Base-by-base conservation (phyloP, 1,284 basidiomycete genomes). In the Boletus sp. region DNA sequence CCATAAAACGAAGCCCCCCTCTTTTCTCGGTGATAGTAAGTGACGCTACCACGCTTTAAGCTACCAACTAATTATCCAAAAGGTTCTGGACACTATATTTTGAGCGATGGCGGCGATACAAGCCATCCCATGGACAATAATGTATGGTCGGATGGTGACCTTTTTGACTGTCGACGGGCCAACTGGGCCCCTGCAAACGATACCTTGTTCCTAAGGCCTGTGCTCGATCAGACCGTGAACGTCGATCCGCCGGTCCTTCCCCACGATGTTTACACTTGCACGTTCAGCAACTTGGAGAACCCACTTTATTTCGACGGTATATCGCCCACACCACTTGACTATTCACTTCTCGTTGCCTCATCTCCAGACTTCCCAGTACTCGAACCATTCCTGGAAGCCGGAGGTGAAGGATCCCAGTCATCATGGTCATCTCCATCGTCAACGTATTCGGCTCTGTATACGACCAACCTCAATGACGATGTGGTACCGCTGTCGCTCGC, bases 361-460 rank as follows among this genome's bases (percentile, higher is more conserved):
- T 49, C 50, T 38, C 47, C 49, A 14, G 23, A 45, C 9, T 32
- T 53, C 25, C 50, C 57, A n/a, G 13, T 38, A 9, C 41, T 50
- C 25, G 54, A 49, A 19, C 50, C 50, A 12, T 57, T 61, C 38
- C 35, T 46, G 23, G 57, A 55, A 48, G 35, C 41, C 5, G 47
- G 46, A 39, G 56, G 49, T 17, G 52, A 61, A 19, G 48, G 44
- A 26, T 55, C 46, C n/a, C 52, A 46, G 23, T 67, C 65, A 13
- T 45, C 44, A 5, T 61, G 53, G 19, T 55, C 67, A 32, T 68
- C 64, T 6, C 65, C 67, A 34, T 48, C 50, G 13, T 68, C 65
- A 30, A 54, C 41, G 14, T 54, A 56, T 44, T 55, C 55, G 32
- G 7, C 41, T 17, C 37, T 62, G 9, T 51, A 55, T 45, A 27